Conservation (phyloP, 2,329 filamentous ascomycete species). For the Sclerotinia sclerotiorum region DNA sequence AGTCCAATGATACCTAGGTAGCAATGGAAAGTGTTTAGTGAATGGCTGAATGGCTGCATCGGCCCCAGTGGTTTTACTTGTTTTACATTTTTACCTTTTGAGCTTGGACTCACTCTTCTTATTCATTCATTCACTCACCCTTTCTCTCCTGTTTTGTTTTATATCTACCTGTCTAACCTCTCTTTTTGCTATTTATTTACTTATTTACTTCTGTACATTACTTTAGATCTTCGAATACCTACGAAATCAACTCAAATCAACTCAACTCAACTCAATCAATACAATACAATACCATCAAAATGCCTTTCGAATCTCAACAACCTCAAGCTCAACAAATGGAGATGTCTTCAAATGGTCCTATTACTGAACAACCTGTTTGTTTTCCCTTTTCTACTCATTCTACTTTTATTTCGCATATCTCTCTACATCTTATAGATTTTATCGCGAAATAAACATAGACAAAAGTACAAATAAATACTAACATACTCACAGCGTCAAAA, state of each 20-base stretch:
- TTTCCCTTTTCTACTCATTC: not conserved
- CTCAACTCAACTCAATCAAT: not conserved
- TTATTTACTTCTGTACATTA: not conserved
- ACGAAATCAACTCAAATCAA: too few species aligned
- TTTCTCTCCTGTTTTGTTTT: not conserved
- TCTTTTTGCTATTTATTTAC: not conserved
- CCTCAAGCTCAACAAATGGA: slow-evolving; percentile 24
- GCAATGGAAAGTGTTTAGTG: too few species aligned
- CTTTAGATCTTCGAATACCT: too few species aligned
- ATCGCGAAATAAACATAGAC: not conserved
- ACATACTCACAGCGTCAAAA: slow-evolving; percentile 15
- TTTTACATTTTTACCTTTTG: not conserved
- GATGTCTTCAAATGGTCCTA: slow-evolving; percentile 14
- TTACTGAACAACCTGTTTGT: slow-evolving; percentile 24
- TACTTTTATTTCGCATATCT: not conserved
- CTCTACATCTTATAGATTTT: not conserved
- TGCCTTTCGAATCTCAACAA: slow-evolving; percentile 24
- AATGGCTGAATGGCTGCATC: too few species aligned
- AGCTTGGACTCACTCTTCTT: not conserved
- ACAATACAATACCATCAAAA: slow-evolving; percentile 1
- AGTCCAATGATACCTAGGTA: too few species aligned
- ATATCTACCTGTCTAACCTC: not conserved
- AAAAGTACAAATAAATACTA: not conserved
- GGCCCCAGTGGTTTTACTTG: too few species aligned
- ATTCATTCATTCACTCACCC: not conserved